Evolutionary conservation across 1,284 basidiomycete genomes (phyloP).

Genomic region (Pisolithus thermaeus): DNA sequence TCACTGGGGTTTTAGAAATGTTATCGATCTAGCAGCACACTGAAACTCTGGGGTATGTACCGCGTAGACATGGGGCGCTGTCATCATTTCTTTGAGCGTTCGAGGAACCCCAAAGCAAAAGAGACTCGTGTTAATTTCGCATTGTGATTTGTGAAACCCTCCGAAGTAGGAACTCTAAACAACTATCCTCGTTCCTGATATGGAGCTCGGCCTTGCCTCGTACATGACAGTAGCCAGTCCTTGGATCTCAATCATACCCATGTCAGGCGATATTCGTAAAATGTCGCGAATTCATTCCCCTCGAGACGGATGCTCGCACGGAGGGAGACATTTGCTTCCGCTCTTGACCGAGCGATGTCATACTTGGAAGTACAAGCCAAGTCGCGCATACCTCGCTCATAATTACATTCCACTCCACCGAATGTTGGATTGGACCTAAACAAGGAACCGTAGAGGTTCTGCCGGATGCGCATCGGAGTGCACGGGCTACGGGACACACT

Average conservation of each 20-base stretch:
- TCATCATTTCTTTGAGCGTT: conserved; percentile 22
- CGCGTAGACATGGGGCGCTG: conserved; percentile 34
- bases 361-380: conserved; percentile 40
- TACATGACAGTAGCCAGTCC: conserved; percentile 42
- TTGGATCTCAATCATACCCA: conserved; percentile 32
- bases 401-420: conserved; percentile 26
- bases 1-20: too few species aligned
- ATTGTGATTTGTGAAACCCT: conserved; percentile 21
- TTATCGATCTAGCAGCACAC: neutral
- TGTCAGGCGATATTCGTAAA: neutral
- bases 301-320: conserved; percentile 11
- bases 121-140: conserved; percentile 21
- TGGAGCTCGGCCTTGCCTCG: conserved; percentile 36
- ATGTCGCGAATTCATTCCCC: conserved; percentile 6
- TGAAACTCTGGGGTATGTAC: conserved; percentile 36
- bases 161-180: conserved; percentile 24
- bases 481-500: conserved; percentile 12
- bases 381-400: conserved; percentile 39
- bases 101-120: too few species aligned
- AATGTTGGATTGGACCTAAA: conserved; percentile 16
- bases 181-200: conserved; percentile 34
- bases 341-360: conserved; percentile 46
- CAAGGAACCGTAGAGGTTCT: conserved; percentile 39
- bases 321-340: conserved; percentile 39
- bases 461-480: conserved; percentile 32